Conservation (phyloP, 805 yeast species). For the Komagataella populi region DNA sequence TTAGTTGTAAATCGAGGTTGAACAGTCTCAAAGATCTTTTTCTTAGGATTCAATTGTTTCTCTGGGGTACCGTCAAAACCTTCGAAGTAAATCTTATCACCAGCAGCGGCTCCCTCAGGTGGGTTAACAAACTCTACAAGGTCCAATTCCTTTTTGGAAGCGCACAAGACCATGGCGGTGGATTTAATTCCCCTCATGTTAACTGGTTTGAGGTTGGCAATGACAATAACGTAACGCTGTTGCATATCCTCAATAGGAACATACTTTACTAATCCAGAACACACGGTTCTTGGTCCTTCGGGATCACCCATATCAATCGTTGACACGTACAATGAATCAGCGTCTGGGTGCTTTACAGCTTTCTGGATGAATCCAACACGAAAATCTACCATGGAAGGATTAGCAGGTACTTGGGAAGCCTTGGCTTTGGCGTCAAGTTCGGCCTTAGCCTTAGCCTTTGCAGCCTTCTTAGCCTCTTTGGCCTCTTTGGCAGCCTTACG, state of each 20-base stretch:
- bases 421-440: conserved; percentile 33
- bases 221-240: conserved; percentile 77
- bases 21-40: conserved; percentile 92
- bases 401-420: conserved; percentile 50
- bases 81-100: conserved; percentile 93
- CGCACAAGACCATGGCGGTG: conserved; percentile 93
- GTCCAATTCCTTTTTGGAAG: conserved; percentile 40
- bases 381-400: conserved; percentile 80
- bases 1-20: conserved; percentile 86
- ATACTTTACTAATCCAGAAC: conserved; percentile 90
- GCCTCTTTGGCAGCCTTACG: conserved; percentile 15
- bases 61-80: conserved; percentile 84
- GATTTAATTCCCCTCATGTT: conserved; percentile 97
- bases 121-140: conserved; percentile 92
- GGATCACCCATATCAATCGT: conserved; percentile 94
- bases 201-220: conserved; percentile 95
- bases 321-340: conserved; percentile 91
- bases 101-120: conserved; percentile 85
- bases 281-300: conserved; percentile 95
- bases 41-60: conserved; percentile 90
- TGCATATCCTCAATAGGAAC: conserved; percentile 91
- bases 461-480: conserved; percentile 25
- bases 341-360: conserved; percentile 95
- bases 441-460: conserved; percentile 45
- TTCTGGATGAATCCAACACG: conserved; percentile 95